Conservation (phyloP, 2,329 filamentous ascomycete genomes). For the Eutypa lata region DNA sequence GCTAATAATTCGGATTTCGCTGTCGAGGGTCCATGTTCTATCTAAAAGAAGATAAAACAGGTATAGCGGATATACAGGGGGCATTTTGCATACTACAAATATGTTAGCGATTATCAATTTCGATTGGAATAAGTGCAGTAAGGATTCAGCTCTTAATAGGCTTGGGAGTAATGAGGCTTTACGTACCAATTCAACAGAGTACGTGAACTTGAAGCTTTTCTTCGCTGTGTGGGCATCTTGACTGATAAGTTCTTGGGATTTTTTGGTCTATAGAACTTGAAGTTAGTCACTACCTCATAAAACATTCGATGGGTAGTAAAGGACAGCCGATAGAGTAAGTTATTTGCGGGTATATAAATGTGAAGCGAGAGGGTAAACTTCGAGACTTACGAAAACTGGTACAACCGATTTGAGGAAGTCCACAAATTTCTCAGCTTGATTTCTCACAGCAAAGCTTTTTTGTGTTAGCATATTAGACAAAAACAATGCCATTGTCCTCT, state of each 20-base stretch:
- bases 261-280: constrained; percentile 61
- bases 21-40: background rate
- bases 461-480: background rate
- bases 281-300: background rate
- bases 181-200: constrained; percentile 67
- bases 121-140: background rate
- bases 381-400: constrained; percentile 41
- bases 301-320: too few relatives aligned
- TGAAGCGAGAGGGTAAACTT: background rate
- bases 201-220: constrained; percentile 93
- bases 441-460: constrained; percentile 68
- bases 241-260: constrained; percentile 90
- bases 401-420: constrained; percentile 84
- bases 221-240: constrained; percentile 87
- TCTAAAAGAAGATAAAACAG: background rate
- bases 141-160: too few relatives aligned
- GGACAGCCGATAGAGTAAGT: too few relatives aligned
- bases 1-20: background rate
- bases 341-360: background rate
- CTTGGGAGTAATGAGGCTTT: background rate
- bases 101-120: background rate
- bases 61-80: background rate
- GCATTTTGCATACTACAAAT: background rate
- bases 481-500: background rate
- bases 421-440: constrained; percentile 88